Base-by-base conservation (phyloP, 2,329 filamentous ascomycete genomes). In the Cladosporium sp. region DNA sequence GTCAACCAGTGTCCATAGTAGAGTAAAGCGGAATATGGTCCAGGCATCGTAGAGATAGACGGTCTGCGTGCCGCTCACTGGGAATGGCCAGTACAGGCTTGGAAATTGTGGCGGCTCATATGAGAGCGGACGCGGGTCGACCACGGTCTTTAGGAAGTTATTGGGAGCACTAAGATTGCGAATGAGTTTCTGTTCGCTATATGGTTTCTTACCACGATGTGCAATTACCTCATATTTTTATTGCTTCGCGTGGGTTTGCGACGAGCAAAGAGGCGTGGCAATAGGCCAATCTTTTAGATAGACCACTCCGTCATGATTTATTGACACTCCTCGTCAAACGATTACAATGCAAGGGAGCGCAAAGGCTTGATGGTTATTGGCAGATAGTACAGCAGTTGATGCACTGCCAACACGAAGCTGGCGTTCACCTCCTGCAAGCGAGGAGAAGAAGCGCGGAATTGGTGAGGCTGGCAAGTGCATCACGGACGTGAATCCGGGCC, bases 1-100 rank as follows among this genome's bases (percentile, higher is more conserved):
- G 65, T 91, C 84, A 30, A 96, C 84, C 38, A 95, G 75, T 0
- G 91, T 96, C 92, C 92, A 97, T 70, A 87, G 83, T 15, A 94
- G 76, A 1, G 91, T 96, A 73, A 94, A 96, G 64, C 88, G 87
- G 87, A 90, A 93, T 58, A 95, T 89, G 70, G 96, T 90, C 60
- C 75, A 72, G 2, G 90, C 80, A 68, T 88, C 82, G 77, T 90
- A 93, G 65, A 96, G 85, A 67, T 87, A 87, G 62, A 77, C 75
- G 36, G 80, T 75, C 38, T 84, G 82, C 60, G 82, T 81, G 45
- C 82, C 76, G 60, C 73, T 72, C 12, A 86, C 78, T 22, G 82
- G 80, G 47, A 86, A 76, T 36, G 88, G 86, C 83, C 90, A 88
- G 76, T 91, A 91, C 61, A 97, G 85, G 38, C 89, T 90, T 1